Percentiles rank a stretch among this genome's conserved stretches.
phyloP scores from a whole-genome alignment of 257 asterid species.

The Primulina eburnea region DNA sequence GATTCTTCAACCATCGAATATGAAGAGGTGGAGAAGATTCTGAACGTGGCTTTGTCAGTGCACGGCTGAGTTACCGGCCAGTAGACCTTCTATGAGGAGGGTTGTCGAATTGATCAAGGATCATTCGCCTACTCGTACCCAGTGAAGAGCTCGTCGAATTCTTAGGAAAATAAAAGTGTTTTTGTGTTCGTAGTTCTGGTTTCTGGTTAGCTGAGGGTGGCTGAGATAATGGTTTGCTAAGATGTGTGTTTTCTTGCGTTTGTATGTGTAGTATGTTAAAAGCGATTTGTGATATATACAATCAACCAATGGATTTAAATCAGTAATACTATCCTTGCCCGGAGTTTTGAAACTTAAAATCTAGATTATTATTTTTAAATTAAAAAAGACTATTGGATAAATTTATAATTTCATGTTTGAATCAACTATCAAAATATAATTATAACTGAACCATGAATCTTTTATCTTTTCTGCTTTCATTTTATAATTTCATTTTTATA shows the following conservation, averaged over 20 bases:
- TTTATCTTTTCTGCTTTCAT: too few species aligned
- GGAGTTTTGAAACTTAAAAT: too few species aligned
- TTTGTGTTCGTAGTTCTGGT: background rate
- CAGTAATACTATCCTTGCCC: too few species aligned
- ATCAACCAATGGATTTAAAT: too few species aligned
- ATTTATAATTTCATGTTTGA: too few species aligned
- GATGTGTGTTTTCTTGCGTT: background rate
- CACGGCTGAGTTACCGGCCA: slow-evolving; percentile 51
- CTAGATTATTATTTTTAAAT: too few species aligned
- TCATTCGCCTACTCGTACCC: slow-evolving; percentile 24
- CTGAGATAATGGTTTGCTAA: background rate
- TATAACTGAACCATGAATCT: too few species aligned
- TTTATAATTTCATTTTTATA: too few species aligned
- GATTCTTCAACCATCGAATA: slow-evolving; percentile 32
- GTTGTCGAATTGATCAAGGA: slow-evolving; percentile 63
- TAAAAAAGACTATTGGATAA: too few species aligned
- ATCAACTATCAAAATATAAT: too few species aligned
- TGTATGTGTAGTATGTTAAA: too few species aligned
- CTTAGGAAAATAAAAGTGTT: background rate
- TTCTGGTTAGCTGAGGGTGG: background rate
- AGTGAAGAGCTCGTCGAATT: slow-evolving; percentile 16
- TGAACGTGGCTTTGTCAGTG: slow-evolving; percentile 63
- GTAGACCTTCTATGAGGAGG: slow-evolving; percentile 83
- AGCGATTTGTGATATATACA: too few species aligned
- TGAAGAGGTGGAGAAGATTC: slow-evolving; percentile 44